Evolutionary conservation across 768 basidiomycete genomes (phyloP), one percentile per base, ranked within the genome.

Genomic region (Pulveroboletus sp.): DNA sequence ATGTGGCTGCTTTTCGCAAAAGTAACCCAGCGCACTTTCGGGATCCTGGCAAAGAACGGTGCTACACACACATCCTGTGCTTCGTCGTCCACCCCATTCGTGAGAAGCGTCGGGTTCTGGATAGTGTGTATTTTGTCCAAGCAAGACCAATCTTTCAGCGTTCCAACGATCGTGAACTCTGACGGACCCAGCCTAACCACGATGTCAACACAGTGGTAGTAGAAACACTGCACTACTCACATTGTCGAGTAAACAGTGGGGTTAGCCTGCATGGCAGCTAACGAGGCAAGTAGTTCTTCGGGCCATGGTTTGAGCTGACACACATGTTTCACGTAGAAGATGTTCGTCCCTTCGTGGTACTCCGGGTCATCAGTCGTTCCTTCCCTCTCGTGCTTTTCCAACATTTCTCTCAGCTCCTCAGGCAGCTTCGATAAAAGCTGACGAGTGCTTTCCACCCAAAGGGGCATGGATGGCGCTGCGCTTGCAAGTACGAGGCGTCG

Each of bases 111-210:
- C 1, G 72, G 66, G 7, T 65, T 64, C 6, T 47, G 33, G 23
- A 79, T 75, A 5, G 63, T 70, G 50, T 70, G 64, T 9, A 80
- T 59, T 11, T 72, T 65, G 34, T 75, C 71, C 13, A 77, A 57
- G 42, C 79, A 71, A 12, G 69, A 62, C 80, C 80, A 82, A 2
- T 66, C 54, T 55, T 73, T 73, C 35, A 81, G 49, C 1, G 72
- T 61, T 0, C 75, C 75, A 10, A 68, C 64, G 17, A 71, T 67
- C 29, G 61, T 59, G 54, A 74, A 74, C 53, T 74, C 71, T 21
- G 67, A 67, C 6, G 65, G 12, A 32, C 61, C 48, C 36, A 53
- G 14, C 49, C 57, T 63, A 17, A 20, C 11, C 9, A 6, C 9
- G 4, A 3, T 16, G 32, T 56, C n/a, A n/a, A n/a, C n/a, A n/a